phyloP scores from a whole-genome alignment of 495 filamentous ascomycete species.

The Aspergillus baeticus region DNA sequence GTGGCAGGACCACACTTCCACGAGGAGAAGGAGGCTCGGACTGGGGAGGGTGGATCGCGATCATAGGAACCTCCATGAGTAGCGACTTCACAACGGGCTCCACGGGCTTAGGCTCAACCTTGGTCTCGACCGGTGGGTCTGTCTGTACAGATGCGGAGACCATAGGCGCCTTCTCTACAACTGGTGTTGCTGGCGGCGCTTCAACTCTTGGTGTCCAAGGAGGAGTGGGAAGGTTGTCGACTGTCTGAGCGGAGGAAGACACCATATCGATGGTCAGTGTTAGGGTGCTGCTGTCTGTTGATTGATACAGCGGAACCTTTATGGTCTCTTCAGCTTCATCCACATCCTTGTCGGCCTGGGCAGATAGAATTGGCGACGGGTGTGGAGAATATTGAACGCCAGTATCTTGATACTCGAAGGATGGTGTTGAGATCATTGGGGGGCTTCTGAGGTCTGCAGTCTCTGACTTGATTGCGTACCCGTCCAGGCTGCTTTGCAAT shows the following conservation, averaged over 20 bases:
- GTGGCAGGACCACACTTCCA: slow-evolving; percentile 59
- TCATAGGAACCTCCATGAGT: slow-evolving; percentile 53
- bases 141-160: slow-evolving; percentile 73
- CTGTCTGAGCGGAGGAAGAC: slow-evolving; percentile 70
- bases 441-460: slow-evolving; percentile 16
- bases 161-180: slow-evolving; percentile 30
- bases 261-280: slow-evolving; percentile 55
- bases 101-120: slow-evolving; percentile 14
- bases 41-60: slow-evolving; percentile 63
- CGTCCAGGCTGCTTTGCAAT: slow-evolving; percentile 23
- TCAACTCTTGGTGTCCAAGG: slow-evolving; percentile 63
- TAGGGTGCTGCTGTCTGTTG: slow-evolving; percentile 30
- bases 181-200: slow-evolving; percentile 20
- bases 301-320: slow-evolving; percentile 10
- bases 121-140: slow-evolving; percentile 23
- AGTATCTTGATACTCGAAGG: slow-evolving; percentile 62
- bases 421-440: slow-evolving; percentile 8
- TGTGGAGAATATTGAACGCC: slow-evolving; percentile 82
- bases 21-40: slow-evolving; percentile 65
- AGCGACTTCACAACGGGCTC: slow-evolving; percentile 22
- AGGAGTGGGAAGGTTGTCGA: slow-evolving; percentile 63
- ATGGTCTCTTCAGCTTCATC: background rate
- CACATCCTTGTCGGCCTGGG: background rate
- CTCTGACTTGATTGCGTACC: slow-evolving; percentile 20
- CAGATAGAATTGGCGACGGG: slow-evolving; percentile 60